Evolutionary conservation across 2,329 filamentous ascomycete species (phyloP).

Genomic region (Ophiostoma ulmi): DNA sequence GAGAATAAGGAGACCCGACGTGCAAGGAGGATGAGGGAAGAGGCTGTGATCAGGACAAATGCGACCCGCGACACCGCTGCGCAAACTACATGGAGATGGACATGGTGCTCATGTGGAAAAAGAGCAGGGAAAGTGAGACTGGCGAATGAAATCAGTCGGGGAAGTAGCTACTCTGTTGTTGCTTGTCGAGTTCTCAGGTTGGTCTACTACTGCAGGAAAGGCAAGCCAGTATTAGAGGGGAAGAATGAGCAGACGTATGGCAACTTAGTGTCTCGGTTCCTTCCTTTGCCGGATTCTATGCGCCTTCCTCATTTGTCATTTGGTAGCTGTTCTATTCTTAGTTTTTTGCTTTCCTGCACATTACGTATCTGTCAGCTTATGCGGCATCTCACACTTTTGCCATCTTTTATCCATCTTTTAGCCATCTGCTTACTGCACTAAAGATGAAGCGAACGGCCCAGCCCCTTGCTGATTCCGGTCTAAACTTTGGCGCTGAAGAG

Average conservation of each 20-base stretch:
- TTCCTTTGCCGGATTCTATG: neutral
- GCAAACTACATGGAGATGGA: neutral
- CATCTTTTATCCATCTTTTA: neutral
- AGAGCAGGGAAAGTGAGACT: neutral
- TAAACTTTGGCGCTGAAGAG: neutral
- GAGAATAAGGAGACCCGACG: neutral
- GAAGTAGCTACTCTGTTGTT: neutral
- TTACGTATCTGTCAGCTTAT: neutral
- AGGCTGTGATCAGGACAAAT: constrained; percentile 2
- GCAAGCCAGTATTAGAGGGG: neutral
- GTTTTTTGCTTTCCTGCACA: neutral
- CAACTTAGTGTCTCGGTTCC: neutral
- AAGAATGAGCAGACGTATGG: neutral
- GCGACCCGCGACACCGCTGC: neutral
- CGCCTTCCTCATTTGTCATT: neutral
- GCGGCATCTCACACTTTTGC: neutral
- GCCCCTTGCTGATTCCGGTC: neutral
- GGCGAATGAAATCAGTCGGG: neutral
- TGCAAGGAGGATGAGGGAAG: neutral
- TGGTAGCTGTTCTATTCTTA: neutral
- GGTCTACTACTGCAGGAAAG: neutral
- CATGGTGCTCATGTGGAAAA: neutral
- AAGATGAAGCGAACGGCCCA: neutral
- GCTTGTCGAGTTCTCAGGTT: neutral
- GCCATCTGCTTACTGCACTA: neutral